Conservation (phyloP, 2,329 filamentous ascomycete genomes). For the Alternaria burnsii region DNA sequence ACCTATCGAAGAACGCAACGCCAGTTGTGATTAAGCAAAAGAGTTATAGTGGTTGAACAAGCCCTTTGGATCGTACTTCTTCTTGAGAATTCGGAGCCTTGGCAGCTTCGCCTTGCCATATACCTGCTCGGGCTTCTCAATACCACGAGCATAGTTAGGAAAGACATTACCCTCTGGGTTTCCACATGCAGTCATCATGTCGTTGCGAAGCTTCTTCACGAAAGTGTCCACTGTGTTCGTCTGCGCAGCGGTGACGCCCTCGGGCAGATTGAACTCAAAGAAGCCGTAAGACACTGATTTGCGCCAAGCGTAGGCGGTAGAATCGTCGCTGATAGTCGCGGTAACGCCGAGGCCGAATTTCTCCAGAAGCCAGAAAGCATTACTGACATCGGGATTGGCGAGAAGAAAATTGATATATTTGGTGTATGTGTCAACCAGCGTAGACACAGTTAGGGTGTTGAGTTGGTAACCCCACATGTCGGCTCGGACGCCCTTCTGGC, state of each 20-base stretch:
- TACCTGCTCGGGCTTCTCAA: slow-evolving; percentile 32
- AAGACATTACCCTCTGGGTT: slow-evolving; percentile 28
- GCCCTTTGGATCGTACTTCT: slow-evolving; percentile 38
- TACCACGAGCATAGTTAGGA: slow-evolving; percentile 42
- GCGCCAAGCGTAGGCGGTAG: slow-evolving; percentile 38
- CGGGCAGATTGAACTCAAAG: slow-evolving; percentile 17
- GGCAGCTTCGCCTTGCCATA: slow-evolving; percentile 44
- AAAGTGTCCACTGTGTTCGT: neutral
- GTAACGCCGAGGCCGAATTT: slow-evolving; percentile 2
- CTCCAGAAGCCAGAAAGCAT: neutral
- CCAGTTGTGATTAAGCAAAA: neutral
- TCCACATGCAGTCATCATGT: neutral
- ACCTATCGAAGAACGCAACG: neutral
- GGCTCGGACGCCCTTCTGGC: neutral
- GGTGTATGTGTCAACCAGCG: slow-evolving; percentile 1
- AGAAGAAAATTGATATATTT: slow-evolving; percentile 2
- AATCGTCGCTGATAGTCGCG: slow-evolving; percentile 7
- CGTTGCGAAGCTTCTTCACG: neutral
- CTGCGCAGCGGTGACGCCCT: neutral
- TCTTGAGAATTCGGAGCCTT: slow-evolving; percentile 41
- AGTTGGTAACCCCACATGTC: slow-evolving; percentile 8
- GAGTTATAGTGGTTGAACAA: slow-evolving; percentile 4
- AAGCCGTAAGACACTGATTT: slow-evolving; percentile 20
- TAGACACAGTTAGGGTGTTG: slow-evolving; percentile 2
- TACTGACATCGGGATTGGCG: neutral